Base-by-base conservation (phyloP, 306 rosid genomes). In the Arachis hypogaea region DNA sequence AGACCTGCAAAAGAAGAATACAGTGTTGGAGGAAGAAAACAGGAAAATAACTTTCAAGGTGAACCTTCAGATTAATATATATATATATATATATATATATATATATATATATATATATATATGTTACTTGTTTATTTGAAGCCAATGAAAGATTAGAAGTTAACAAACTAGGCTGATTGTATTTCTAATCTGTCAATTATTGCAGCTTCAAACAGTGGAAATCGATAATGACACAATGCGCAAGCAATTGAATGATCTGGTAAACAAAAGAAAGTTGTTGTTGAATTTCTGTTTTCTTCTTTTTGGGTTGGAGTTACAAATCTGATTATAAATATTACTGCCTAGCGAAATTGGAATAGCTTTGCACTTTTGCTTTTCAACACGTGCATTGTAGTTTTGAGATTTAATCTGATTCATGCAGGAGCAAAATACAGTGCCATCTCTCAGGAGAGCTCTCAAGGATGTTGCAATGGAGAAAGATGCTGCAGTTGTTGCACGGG, bases 381-480 rank as follows among this genome's bases (percentile, higher is more conserved):
- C 28, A 6, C 30, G 18, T 12, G 33, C 51, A 42, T 71, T 11
- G 36, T 30, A 66, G 29, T 22, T 36, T 63, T 67, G 18, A 69
- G 59, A 46, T n/a, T n/a, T 28, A 47, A 40, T 71, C 59, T 66
- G 61, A 82, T 77, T 77, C 45, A 6, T 74, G 60, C 79, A 89
- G 99, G 97, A 92, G 74, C 80, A 83, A 73, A 85, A 72, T 74
- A 89, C 90, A 6, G 89, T 89, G 57, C 95, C 96, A 28, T 94
- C 97, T 57, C 85, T 94, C 68, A 84, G 98, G 74, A 94, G 83
- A 87, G 90, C 98, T 69, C 91, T 94, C 75, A 94, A 73, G 80
- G 95, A 89, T 79, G 97, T 94, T 33, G 97, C 99, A 2, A 94
- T 94, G 96, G 97, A 94, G 83, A 94, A 94, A 84, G 97, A 94